Percentiles rank a stretch among this genome's conserved stretches.
These are phyloP conservation scores for Lantana camara DNA, from an alignment of 257 asterid species.

Conservation along the genomic window DNA sequence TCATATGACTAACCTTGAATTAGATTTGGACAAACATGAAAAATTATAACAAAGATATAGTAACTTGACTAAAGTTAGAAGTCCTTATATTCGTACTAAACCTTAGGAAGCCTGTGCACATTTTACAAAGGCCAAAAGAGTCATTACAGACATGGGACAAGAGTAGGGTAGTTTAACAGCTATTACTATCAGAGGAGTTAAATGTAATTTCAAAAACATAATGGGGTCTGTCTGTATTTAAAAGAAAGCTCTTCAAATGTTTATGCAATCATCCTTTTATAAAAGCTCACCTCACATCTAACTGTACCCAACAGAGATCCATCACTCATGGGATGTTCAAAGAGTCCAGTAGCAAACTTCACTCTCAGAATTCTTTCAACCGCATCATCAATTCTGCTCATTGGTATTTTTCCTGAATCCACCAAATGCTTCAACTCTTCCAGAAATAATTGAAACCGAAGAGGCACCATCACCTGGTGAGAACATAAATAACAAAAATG, in stretches of 20 bases:
- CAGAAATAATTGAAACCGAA: slow-evolving; percentile 59
- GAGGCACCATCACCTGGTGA: slow-evolving; percentile 83
- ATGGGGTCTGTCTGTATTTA: background rate
- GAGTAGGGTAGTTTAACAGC: background rate
- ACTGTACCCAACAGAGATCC: slow-evolving; percentile 55
- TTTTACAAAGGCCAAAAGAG: background rate
- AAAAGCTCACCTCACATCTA: slow-evolving; percentile 61
- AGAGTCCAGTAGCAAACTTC: slow-evolving; percentile 76
- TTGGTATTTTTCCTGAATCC: slow-evolving; percentile 65
- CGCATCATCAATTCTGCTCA: slow-evolving; percentile 80
- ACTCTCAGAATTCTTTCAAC: slow-evolving; percentile 84
- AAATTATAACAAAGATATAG: background rate
- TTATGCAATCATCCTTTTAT: background rate
- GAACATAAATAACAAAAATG: slow-evolving; percentile 7
- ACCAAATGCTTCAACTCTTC: slow-evolving; percentile 58
- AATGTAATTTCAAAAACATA: background rate
- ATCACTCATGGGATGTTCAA: slow-evolving; percentile 69
- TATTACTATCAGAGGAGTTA: background rate
- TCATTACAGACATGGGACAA: background rate
- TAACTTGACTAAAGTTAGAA: background rate
- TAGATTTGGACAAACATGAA: too few relatives aligned
- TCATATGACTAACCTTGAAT: background rate
- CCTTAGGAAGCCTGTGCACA: background rate
- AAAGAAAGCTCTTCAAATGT: background rate
- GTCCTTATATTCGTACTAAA: background rate